phyloP scores from a whole-genome alignment of 257 asterid species.

The Fraxinus pennsylvanica region DNA sequence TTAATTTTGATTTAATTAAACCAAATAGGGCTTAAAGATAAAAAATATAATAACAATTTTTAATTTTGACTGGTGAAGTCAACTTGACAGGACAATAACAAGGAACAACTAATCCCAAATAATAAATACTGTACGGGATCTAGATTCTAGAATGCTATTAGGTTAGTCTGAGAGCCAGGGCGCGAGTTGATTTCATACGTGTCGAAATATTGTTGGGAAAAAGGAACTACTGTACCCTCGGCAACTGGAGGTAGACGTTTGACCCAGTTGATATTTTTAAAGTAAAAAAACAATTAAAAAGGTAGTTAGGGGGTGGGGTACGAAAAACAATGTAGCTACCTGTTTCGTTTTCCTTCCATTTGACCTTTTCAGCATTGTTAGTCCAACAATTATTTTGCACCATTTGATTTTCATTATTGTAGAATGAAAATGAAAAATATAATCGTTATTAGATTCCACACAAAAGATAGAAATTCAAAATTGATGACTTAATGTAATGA shows the following conservation, averaged over 20 bases:
- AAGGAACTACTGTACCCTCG: conserved; percentile 17
- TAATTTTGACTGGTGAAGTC: background rate
- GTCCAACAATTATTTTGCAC: too few relatives aligned
- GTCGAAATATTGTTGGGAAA: conserved; percentile 1
- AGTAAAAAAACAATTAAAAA: conserved; percentile 10
- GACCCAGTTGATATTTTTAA: conserved; percentile 15
- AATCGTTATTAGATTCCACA: too few relatives aligned
- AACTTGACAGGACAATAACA: background rate
- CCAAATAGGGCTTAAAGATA: too few relatives aligned
- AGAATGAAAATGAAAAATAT: too few relatives aligned
- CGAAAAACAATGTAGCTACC: background rate
- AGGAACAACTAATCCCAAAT: background rate
- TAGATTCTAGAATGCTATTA: conserved; percentile 3
- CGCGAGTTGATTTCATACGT: conserved; percentile 3
- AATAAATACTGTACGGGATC: background rate
- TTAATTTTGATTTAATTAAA: too few relatives aligned
- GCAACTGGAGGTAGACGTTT: background rate
- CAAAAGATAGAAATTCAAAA: too few relatives aligned
- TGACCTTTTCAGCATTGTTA: too few relatives aligned
- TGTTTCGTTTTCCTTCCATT: too few relatives aligned
- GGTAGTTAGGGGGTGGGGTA: background rate
- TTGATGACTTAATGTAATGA: too few relatives aligned
- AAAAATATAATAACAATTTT: too few relatives aligned
- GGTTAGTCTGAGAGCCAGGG: conserved; percentile 13
- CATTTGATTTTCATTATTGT: too few relatives aligned